Evolutionary conservation across 2,329 filamentous ascomycete species (phyloP).

Genomic region (Pseudocercospora crystallina): DNA sequence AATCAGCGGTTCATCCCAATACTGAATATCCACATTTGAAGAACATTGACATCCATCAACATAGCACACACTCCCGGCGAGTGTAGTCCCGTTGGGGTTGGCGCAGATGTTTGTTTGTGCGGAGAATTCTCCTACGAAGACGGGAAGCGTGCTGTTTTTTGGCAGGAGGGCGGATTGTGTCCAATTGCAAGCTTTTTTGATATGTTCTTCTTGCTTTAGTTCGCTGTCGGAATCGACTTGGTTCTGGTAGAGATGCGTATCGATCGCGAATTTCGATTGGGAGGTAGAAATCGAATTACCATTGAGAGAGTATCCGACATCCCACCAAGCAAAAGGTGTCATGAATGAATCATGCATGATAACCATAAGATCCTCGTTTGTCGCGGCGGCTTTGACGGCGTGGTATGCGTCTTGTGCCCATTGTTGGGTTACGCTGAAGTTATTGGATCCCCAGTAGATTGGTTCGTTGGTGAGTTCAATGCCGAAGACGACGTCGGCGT

Average conservation of each 20-base stretch:
- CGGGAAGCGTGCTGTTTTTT: constrained; percentile 36
- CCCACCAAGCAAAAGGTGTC: constrained; percentile 34
- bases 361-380: constrained; percentile 38
- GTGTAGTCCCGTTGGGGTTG: constrained; percentile 41
- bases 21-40: constrained; percentile 35
- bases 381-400: constrained; percentile 32
- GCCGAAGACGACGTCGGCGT: constrained; percentile 44
- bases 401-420: constrained; percentile 40
- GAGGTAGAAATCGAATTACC: constrained; percentile 23
- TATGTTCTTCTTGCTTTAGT: constrained; percentile 42
- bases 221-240: constrained; percentile 38
- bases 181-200: constrained; percentile 43
- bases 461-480: constrained; percentile 49
- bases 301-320: constrained; percentile 28
- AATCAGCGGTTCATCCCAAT: constrained; percentile 39
- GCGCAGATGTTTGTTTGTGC: constrained; percentile 46
- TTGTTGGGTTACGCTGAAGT: constrained; percentile 35
- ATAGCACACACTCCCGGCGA: constrained; percentile 34
- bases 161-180: constrained; percentile 33
- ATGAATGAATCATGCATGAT: constrained; percentile 44
- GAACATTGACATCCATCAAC: constrained; percentile 41
- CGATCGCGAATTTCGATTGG: constrained; percentile 42
- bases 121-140: constrained; percentile 47
- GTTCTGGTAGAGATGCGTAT: constrained; percentile 49
- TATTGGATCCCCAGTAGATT: constrained; percentile 37